Base-by-base conservation (phyloP, 805 yeast genomes). In the Naumovozyma castellii region DNA sequence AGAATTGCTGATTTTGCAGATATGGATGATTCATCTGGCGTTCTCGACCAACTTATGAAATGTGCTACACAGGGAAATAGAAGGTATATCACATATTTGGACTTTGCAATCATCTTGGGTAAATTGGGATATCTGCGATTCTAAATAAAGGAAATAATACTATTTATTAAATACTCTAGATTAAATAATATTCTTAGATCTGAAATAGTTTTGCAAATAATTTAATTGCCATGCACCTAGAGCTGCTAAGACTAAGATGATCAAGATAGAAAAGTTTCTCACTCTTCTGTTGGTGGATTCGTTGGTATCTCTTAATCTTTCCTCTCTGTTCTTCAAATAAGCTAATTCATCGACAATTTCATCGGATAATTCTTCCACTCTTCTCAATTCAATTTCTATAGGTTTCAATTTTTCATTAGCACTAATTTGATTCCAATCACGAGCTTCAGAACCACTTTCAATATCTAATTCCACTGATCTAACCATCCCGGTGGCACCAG, bases 381-480 rank as follows among this genome's bases (percentile, higher is more conserved):
- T 80, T 64, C 92, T 81, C 61, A 92, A 72, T 54, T 85, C 94
- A 41, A 88, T 79, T 65, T 92, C 98, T 37, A 82, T 76, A 3
- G 98, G 97, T 65, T 83, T 84, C 62, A 92, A 78, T 61, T 86
- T 85, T 64, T 92, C 97, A 34, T 83, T 75, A 35, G 95, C 88
- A 68, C 88, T 96, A 46, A 88, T 70, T 18, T 87, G 85, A 59
- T 87, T 86, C 97, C 97, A 92, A 67, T 92, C 97, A 64, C 97
- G 81, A 32, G 97, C 98, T 54, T 87, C 84, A 38, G 97, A 84
- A 34, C 98, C 98, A 46, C 87, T 79, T 63, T 92, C 97, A 43
- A 92, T 80, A 48, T 88, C 97, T 54, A 92, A 69, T 56, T 87
- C 96, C 51, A 92, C 68, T 39, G 80, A 80, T 62, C 97, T 80